Conservation (phyloP, 176 grass and related monocot species). For the Chrysopogon serrulatus region DNA sequence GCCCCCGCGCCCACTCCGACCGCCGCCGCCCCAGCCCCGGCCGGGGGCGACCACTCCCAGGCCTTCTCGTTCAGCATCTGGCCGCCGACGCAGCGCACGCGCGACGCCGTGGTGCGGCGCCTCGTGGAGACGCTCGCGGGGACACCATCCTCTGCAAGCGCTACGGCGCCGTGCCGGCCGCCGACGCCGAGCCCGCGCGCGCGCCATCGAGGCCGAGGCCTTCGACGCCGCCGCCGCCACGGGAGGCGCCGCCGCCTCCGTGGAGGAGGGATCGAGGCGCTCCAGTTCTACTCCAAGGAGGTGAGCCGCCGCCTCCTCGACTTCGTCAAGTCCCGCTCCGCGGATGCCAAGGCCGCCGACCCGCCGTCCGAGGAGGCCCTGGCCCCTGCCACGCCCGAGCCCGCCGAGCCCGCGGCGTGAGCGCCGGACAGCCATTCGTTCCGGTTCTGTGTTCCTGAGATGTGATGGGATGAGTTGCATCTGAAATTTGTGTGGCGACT, state of each 20-base stretch:
- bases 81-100: constrained; percentile 87
- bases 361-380: not conserved
- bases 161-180: constrained; percentile 60
- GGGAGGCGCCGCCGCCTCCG: constrained; percentile 35
- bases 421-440: not conserved
- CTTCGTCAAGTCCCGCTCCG: constrained; percentile 51
- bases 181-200: constrained; percentile 51
- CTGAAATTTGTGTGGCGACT: not conserved
- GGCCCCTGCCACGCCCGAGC: not conserved
- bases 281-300: constrained; percentile 91
- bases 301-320: constrained; percentile 70
- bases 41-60: not conserved
- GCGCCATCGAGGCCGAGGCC: constrained; percentile 71
- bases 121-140: constrained; percentile 66
- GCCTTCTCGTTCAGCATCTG: constrained; percentile 85
- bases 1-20: not conserved
- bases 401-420: constrained; percentile 27
- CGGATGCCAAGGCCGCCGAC: constrained; percentile 6
- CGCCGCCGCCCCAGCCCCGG: not conserved
- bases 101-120: constrained; percentile 72
- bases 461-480: not conserved
- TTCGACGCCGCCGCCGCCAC: constrained; percentile 42
- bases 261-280: constrained; percentile 68
- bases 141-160: constrained; percentile 71
- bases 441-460: not conserved